Base-by-base conservation (phyloP, 768 basidiomycete genomes). In the Tylopilus rubrobrunneus region DNA sequence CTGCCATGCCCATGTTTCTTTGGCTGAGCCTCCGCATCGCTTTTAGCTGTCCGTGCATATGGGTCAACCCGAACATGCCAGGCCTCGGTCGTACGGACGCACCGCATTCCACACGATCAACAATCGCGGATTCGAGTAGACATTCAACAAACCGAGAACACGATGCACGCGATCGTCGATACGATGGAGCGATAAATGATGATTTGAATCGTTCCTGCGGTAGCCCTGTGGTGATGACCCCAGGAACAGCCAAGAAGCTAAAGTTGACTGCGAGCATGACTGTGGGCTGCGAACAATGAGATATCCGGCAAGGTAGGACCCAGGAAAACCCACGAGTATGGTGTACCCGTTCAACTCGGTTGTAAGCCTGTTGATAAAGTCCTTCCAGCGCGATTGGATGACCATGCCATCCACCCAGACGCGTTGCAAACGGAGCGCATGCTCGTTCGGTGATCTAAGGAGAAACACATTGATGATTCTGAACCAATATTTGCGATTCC, bases 191-290 rank as follows among this genome's bases (percentile, higher is more conserved):
- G 52, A 39, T 62, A 63, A 4, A 59, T 39, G 17, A 52, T 48
- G 27, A 59, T 52, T 47, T 55, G n/a, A 19, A 52, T 55, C 15
- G 14, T 3, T 4, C 29, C 25, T 0, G 46, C 28, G n/a, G n/a
- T n/a, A n/a, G n/a, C n/a, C n/a, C n/a, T n/a, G n/a, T n/a, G n/a
- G n/a, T n/a, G n/a, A n/a, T 45, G 3, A 60, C 60, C n/a, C n/a
- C n/a, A n/a, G n/a, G n/a, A n/a, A n/a, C n/a, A n/a, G n/a, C n/a
- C n/a, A n/a, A n/a, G n/a, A n/a, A n/a, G n/a, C n/a, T n/a, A n/a
- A n/a, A n/a, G n/a, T n/a, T n/a, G n/a, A n/a, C n/a, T n/a, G n/a
- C 60, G 8, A 60, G 51, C 55, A 60, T 58, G 8, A 62, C 60
- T 27, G 55, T 60, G 14, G 59, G 62, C 59, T 60, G 23, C 14